These are phyloP conservation scores for Vickermania spadyakhi DNA, from an alignment of 208 protist genomes.

Conservation along the genomic window DNA sequence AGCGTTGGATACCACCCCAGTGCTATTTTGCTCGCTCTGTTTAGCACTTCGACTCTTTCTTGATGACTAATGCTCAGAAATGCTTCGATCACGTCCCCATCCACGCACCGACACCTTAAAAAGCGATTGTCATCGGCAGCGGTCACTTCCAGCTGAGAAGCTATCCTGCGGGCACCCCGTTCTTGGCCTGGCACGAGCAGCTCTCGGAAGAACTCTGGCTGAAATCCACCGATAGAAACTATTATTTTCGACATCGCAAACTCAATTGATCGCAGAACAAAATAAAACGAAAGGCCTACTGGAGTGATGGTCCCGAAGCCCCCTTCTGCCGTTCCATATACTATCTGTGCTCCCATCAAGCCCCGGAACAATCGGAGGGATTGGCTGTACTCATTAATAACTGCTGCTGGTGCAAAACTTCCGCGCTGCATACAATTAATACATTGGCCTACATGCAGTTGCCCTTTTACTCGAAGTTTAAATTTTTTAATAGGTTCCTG, in stretches of 20 bases:
- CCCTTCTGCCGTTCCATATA: slow-evolving; percentile 66
- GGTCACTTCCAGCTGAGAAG: slow-evolving; percentile 14
- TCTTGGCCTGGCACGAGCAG: slow-evolving; percentile 39
- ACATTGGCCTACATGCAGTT: slow-evolving; percentile 68
- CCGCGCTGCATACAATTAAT: slow-evolving; percentile 50
- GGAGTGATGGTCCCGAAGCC: slow-evolving; percentile 67
- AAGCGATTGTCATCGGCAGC: background rate
- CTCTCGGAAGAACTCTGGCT: slow-evolving; percentile 23
- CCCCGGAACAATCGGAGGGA: slow-evolving; percentile 24
- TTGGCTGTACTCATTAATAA: slow-evolving; percentile 18
- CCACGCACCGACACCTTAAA: background rate
- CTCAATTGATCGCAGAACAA: slow-evolving; percentile 45
- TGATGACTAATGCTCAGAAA: background rate
- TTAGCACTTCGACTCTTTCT: slow-evolving; percentile 11
- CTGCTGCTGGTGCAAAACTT: slow-evolving; percentile 42
- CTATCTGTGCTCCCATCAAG: slow-evolving; percentile 38
- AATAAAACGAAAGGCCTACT: slow-evolving; percentile 27
- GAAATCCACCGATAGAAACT: slow-evolving; percentile 1
- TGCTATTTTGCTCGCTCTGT: background rate
- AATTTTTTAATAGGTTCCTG: background rate
- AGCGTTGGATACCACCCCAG: background rate
- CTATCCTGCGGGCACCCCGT: slow-evolving; percentile 26
- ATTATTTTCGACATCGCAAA: slow-evolving; percentile 16
- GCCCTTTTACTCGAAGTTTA: slow-evolving; percentile 11
- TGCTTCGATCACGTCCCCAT: slow-evolving; percentile 1